Base-by-base conservation (phyloP, 805 yeast genomes). In the Spathaspora hagerdaliae region DNA sequence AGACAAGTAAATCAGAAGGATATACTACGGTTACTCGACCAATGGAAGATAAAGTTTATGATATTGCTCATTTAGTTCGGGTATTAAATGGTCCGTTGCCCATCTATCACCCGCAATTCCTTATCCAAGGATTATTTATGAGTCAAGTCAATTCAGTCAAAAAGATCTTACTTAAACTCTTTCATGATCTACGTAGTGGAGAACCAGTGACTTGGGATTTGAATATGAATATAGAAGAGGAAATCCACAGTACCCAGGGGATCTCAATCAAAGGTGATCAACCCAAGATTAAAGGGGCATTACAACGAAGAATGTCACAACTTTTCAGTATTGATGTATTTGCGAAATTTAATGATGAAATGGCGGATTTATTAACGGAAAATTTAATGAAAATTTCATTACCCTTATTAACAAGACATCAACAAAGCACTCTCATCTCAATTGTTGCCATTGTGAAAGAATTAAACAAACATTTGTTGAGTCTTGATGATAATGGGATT, bases 61-160 rank as follows among this genome's bases (percentile, higher is more conserved):
- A 75, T 49, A 76, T 91, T 2, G 75, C 87, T 48, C 85, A 84
- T 53, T 71, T 91, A 46, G 86, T 85, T 41, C 70, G 87, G 12
- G 83, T 90, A 5, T 65, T 91, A 45, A 91, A 91, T 65, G 97
- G 97, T 31, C 94, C 95, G 0, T 62, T 92, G 12, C 97, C 97
- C 0, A 66, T 89, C 0, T 91, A 87, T 54, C 97, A 92, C 57
- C 98, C 98, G 0, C 96, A 90, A 61, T 76, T 88, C 43, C 63
- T 91, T 40, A 82, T 89, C 38, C 96, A 91, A 60, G 69, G 83
- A 5, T 60, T 91, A 14, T 82, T 85, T 54, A 76, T 80, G 52
- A 83, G 82, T 27, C 81, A 83, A 50, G 51, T 77, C 11, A 65
- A 67, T 9, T 57, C 80, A 2, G 91, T 81, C 1, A 74, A 79